Evolutionary conservation across 345 rosid genomes (phyloP), one percentile per base, ranked within the genome.

Genomic region (Mangifera indica): DNA sequence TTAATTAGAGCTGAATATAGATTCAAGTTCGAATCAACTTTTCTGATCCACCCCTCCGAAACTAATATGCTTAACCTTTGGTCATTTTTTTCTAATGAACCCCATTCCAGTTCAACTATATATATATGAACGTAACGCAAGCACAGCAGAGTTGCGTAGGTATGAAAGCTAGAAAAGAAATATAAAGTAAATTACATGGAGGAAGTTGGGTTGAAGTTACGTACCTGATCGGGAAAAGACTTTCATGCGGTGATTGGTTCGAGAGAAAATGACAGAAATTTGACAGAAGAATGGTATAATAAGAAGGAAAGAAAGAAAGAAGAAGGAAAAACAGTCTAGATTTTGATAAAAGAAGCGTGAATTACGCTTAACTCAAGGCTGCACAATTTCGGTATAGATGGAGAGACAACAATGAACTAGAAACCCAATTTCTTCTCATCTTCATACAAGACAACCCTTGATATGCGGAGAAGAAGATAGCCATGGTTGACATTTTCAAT

Each of bases 401-500:
- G 72, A 18, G n/a, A n/a, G n/a, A n/a, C n/a, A 10, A 53, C 1
- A 42, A 7, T 54, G 34, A 44, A n/a, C n/a, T 42, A 37, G 62
- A 62, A 37, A 29, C 18, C 26, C 26, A 13, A n/a, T 45, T 49
- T 9, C 40, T 54, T 51, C 24, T 57, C 67, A 44, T 60, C 72
- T 12, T 58, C 56, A 52, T n/a, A n/a, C n/a, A n/a, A n/a, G n/a
- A n/a, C n/a, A n/a, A n/a, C n/a, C n/a, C n/a, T n/a, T n/a, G 45
- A 49, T 49, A 17, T 5, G 32, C 40, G 76, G 78, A 22, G 34
- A 10, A 1, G 2, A 51, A 22, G 66, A 20, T 40, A 37, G 48
- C n/a, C n/a, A n/a, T 45, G 29, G 75, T 81, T 84, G 83, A 81
- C 85, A 63, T 62, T 72, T 79, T 81, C 85, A 62, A 72, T 60